Conservation (phyloP, 2,329 filamentous ascomycete species). For the Colletotrichum sp. region DNA sequence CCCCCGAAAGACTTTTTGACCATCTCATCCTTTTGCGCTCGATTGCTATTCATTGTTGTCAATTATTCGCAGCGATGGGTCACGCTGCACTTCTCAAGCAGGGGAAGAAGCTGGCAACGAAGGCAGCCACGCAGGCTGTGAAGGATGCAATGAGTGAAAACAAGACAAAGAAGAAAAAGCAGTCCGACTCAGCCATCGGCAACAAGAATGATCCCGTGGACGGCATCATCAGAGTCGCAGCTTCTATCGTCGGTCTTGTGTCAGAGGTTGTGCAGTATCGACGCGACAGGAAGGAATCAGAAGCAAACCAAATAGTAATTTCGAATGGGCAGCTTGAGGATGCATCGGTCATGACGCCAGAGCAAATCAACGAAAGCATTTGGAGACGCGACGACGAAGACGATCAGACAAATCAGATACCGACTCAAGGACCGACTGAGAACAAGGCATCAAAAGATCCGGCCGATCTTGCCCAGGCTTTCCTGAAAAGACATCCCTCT, state of each 20-base stretch:
- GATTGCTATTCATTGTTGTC: not conserved
- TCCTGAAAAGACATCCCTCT: not conserved
- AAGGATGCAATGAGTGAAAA: not conserved
- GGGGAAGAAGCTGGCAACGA: not conserved
- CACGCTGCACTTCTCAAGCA: not conserved
- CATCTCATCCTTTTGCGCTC: not conserved
- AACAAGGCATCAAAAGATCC: not conserved
- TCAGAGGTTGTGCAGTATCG: constrained; percentile 22
- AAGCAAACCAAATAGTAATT: not conserved
- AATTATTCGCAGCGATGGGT: not conserved
- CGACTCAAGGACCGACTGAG: not conserved
- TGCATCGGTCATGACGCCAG: not conserved
- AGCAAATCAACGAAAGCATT: not conserved
- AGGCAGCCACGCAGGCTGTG: not conserved
- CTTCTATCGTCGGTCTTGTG: constrained; percentile 20
- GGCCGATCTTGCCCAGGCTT: not conserved
- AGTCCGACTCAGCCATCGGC: not conserved
- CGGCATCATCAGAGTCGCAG: constrained; percentile 17
- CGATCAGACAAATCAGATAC: not conserved
- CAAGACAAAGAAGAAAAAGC: not conserved
- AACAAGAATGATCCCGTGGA: constrained; percentile 9
- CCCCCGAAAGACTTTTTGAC: not conserved
- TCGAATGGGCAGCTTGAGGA: not conserved
- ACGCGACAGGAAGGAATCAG: constrained; percentile 15
- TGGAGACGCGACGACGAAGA: not conserved